Conservation (phyloP, 768 basidiomycete species). For the Termitomyces sp. region DNA sequence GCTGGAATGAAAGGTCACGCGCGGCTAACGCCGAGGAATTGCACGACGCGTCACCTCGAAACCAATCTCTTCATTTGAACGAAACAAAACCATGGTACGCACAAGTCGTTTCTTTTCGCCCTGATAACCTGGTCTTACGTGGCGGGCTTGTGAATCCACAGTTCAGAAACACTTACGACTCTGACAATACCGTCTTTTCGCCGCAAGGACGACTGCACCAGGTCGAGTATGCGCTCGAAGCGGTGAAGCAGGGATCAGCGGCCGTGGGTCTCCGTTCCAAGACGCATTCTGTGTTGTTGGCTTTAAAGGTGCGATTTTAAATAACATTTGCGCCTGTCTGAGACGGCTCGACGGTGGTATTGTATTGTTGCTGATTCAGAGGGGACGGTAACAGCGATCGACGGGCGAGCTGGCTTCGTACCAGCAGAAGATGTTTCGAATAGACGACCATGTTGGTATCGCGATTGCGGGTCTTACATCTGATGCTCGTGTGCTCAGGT, state of each 20-base stretch:
- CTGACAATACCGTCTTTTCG: constrained; percentile 96
- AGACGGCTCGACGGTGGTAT: too few species aligned
- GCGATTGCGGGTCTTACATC: constrained; percentile 99
- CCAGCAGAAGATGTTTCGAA: constrained; percentile 99
- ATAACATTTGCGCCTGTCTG: too few species aligned
- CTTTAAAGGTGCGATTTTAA: constrained; percentile 82
- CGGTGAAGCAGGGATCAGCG: constrained; percentile 99
- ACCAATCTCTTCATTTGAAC: neutral
- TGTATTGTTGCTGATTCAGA: neutral
- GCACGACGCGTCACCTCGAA: constrained; percentile 25
- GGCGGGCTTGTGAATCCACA: constrained; percentile 34
- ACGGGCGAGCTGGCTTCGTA: constrained; percentile 98
- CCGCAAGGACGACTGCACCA: constrained; percentile 97
- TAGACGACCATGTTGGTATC: constrained; percentile 99
- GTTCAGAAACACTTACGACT: constrained; percentile 98
- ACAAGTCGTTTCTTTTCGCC: neutral
- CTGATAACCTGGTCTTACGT: constrained; percentile 16
- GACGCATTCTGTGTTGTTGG: constrained; percentile 89
- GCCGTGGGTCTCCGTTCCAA: constrained; percentile 94
- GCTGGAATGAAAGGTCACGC: too few species aligned
- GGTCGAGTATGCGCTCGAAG: constrained; percentile 98
- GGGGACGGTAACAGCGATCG: constrained; percentile 61
- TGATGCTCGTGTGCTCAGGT: constrained; percentile 97
- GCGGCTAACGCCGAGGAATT: constrained; percentile 12
- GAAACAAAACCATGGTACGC: constrained; percentile 30